These are phyloP conservation scores for Spizellomyces punctatus DNA, from an alignment of 192 early-diverging fungal species.

Conservation along the genomic window DNA sequence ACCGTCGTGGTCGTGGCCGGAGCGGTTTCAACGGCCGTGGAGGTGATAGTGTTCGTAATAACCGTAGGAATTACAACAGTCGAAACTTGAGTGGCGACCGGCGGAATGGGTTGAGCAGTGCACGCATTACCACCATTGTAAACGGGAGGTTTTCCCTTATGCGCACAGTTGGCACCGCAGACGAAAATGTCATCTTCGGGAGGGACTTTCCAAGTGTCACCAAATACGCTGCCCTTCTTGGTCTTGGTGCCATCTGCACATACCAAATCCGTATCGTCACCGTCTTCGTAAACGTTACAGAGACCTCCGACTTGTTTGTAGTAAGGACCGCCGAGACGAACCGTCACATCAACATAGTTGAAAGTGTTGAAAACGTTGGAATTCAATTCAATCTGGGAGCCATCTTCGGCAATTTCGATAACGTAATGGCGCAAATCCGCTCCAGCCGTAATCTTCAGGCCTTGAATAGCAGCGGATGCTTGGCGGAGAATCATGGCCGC, in stretches of 20 bases:
- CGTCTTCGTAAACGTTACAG: slow-evolving; percentile 24
- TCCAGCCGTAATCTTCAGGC: slow-evolving; percentile 9
- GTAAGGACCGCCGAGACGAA: slow-evolving; percentile 22
- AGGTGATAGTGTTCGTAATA: slow-evolving; percentile 7
- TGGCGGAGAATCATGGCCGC: slow-evolving; percentile 15
- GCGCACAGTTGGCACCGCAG: slow-evolving; percentile 18
- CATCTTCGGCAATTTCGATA: slow-evolving; percentile 16
- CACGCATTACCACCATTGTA: background rate
- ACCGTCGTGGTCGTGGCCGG: slow-evolving; percentile 2
- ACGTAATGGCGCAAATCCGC: slow-evolving; percentile 9
- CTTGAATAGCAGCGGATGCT: slow-evolving; percentile 12
- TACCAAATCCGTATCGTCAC: slow-evolving; percentile 15
- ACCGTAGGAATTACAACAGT: slow-evolving; percentile 5
- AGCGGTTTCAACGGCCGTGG: background rate
- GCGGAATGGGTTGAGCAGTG: background rate
- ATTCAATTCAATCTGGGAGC: slow-evolving; percentile 20
- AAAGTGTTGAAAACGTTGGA: slow-evolving; percentile 20
- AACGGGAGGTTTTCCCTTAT: background rate
- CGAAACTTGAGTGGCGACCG: background rate
- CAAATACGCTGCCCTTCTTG: slow-evolving; percentile 8
- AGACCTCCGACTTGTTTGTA: slow-evolving; percentile 20
- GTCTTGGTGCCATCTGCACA: slow-evolving; percentile 17
- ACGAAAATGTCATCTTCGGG: slow-evolving; percentile 23
- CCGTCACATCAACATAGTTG: slow-evolving; percentile 18
- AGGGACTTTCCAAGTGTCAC: slow-evolving; percentile 21